Conservation (phyloP, 2,329 filamentous ascomycete genomes). For the Bertia moriformis region DNA sequence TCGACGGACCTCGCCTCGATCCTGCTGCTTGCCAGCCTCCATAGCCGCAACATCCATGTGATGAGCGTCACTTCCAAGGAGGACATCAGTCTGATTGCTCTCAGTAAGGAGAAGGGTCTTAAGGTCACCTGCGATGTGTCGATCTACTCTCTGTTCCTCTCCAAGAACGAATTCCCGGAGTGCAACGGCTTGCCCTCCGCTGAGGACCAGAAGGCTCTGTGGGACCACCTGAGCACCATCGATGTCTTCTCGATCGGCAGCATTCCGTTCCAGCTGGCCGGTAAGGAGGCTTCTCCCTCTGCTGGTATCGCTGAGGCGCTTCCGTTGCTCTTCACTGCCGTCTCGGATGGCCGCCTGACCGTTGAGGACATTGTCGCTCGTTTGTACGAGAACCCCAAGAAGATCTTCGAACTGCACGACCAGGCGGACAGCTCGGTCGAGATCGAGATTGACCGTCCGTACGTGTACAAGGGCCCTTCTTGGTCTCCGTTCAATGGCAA, state of each 20-base stretch:
- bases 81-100: constrained; percentile 61
- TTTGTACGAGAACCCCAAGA: constrained; percentile 65
- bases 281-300: constrained; percentile 36
- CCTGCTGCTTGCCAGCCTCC: constrained; percentile 61
- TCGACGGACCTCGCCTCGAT: constrained; percentile 70
- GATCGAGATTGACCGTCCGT: constrained; percentile 61
- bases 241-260: constrained; percentile 71
- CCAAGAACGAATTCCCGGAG: constrained; percentile 50
- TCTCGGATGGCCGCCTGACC: constrained; percentile 58
- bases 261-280: constrained; percentile 62
- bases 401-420: constrained; percentile 71
- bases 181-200: constrained; percentile 49
- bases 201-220: constrained; percentile 58
- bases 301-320: constrained; percentile 61
- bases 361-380: constrained; percentile 59
- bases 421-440: constrained; percentile 61
- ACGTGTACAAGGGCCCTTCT: constrained; percentile 34
- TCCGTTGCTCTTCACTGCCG: constrained; percentile 62
- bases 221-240: constrained; percentile 59
- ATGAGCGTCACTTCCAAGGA: constrained; percentile 70
- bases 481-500: constrained; percentile 66
- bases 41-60: constrained; percentile 66
- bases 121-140: constrained; percentile 72
- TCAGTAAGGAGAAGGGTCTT: constrained; percentile 69
- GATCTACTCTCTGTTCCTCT: constrained; percentile 66